Conservation (phyloP, 805 yeast species). For the Ogataea minuta region DNA sequence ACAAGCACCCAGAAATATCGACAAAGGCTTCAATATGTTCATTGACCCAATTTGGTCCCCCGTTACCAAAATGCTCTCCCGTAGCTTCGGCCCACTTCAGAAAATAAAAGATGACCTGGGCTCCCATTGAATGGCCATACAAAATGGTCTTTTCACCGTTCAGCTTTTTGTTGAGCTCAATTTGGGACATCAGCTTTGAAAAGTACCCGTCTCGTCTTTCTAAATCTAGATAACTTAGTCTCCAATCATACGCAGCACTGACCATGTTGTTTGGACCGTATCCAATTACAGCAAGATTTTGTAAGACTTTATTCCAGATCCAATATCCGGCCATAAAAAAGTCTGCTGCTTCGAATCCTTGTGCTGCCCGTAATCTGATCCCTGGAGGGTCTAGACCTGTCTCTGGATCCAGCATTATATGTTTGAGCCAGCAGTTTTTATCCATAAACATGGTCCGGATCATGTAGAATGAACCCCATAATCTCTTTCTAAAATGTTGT, state of each 20-base stretch:
- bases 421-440: slow-evolving; percentile 91
- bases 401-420: slow-evolving; percentile 80
- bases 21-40: slow-evolving; percentile 76
- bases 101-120: slow-evolving; percentile 84
- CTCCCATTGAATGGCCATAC: slow-evolving; percentile 95
- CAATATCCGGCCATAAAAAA: slow-evolving; percentile 96
- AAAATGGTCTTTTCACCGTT: slow-evolving; percentile 70
- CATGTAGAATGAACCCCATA: slow-evolving; percentile 99
- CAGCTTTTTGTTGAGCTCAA: slow-evolving; percentile 56
- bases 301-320: slow-evolving; percentile 97
- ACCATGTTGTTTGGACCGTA: slow-evolving; percentile 89
- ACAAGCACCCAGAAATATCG: slow-evolving; percentile 83
- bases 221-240: slow-evolving; percentile 83
- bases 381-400: slow-evolving; percentile 93
- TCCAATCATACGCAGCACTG: slow-evolving; percentile 95
- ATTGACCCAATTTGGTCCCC: slow-evolving; percentile 88
- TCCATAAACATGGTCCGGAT: slow-evolving; percentile 86
- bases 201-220: slow-evolving; percentile 88
- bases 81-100: slow-evolving; percentile 95
- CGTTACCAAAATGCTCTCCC: slow-evolving; percentile 80
- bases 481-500: slow-evolving; percentile 81
- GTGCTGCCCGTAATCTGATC: slow-evolving; percentile 81
- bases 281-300: slow-evolving; percentile 90
- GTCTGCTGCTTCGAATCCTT: slow-evolving; percentile 96
- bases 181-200: slow-evolving; percentile 65